Evolutionary conservation across 176 grass and related monocot species (phyloP).

Genomic region (Otatea glauca): DNA sequence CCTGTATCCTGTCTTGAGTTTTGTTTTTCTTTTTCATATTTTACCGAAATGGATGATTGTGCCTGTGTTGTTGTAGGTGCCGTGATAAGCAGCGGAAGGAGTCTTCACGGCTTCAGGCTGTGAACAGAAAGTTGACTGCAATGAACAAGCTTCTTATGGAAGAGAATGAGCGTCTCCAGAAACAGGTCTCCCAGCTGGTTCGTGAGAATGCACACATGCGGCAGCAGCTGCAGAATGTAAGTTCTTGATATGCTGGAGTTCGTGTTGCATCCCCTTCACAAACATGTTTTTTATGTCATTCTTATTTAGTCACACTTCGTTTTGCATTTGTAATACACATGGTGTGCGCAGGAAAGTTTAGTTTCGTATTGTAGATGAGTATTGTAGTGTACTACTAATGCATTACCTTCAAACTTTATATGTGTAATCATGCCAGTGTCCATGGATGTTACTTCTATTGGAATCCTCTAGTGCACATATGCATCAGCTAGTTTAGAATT

Average conservation of each 20-base stretch:
- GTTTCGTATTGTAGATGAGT: neutral
- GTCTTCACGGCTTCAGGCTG: slow-evolving; percentile 79
- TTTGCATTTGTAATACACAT: neutral
- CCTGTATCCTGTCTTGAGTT: neutral
- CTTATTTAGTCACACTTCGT: neutral
- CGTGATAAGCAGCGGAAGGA: slow-evolving; percentile 95
- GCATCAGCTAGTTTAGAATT: neutral
- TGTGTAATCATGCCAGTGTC: neutral
- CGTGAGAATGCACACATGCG: slow-evolving; percentile 88
- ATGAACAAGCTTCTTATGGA: slow-evolving; percentile 99
- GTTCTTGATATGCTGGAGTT: neutral
- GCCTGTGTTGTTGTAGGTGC: slow-evolving; percentile 55
- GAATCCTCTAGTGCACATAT: neutral
- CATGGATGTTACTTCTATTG: neutral
- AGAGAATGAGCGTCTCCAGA: slow-evolving; percentile 98
- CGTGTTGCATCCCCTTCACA: neutral
- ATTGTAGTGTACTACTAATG: neutral
- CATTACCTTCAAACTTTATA: neutral
- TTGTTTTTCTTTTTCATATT: neutral
- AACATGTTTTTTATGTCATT: neutral
- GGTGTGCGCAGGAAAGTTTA: neutral
- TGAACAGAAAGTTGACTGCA: slow-evolving; percentile 87
- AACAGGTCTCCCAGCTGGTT: slow-evolving; percentile 93
- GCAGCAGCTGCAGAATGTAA: slow-evolving; percentile 91
- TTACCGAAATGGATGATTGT: neutral